These are phyloP conservation scores for Septoria linicola DNA, from an alignment of 2,329 filamentous ascomycete genomes.

Conservation along the genomic window DNA sequence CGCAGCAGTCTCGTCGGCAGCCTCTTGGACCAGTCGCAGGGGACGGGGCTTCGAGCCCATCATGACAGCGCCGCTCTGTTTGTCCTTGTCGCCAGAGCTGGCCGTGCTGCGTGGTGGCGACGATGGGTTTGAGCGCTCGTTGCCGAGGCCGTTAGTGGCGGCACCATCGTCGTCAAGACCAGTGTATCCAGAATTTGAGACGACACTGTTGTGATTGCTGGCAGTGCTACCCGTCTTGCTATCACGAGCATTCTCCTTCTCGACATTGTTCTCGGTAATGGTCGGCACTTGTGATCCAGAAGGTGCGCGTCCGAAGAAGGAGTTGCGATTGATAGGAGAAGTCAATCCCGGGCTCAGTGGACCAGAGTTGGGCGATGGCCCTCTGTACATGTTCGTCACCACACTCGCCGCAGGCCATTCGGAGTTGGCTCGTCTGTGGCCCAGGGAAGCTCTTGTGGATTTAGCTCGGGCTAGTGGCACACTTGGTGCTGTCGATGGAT, in stretches of 20 bases:
- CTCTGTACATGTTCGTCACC: conserved; percentile 87
- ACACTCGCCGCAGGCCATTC: conserved; percentile 59
- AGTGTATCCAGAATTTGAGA: conserved; percentile 22
- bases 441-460: conserved; percentile 41
- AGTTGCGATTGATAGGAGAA: conserved; percentile 54
- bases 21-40: conserved; percentile 82
- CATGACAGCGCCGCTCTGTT: conserved; percentile 44
- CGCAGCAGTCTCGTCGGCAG: conserved; percentile 41
- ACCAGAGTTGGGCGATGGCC: conserved; percentile 47
- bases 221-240: conserved; percentile 31
- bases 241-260: conserved; percentile 33
- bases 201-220: conserved; percentile 29
- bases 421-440: conserved; percentile 47
- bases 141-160: conserved; percentile 15
- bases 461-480: conserved; percentile 66
- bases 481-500: conserved; percentile 72
- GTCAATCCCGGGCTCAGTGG: conserved; percentile 53
- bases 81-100: conserved; percentile 35
- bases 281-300: conserved; percentile 50
- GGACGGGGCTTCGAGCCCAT: conserved; percentile 72
- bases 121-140: conserved; percentile 47
- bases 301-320: conserved; percentile 56
- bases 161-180: conserved; percentile 11
- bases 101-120: conserved; percentile 60
- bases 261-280: conserved; percentile 26